Evolutionary conservation across 768 basidiomycete species (phyloP).

Genomic region (Tylopilus vinaceipallidus): DNA sequence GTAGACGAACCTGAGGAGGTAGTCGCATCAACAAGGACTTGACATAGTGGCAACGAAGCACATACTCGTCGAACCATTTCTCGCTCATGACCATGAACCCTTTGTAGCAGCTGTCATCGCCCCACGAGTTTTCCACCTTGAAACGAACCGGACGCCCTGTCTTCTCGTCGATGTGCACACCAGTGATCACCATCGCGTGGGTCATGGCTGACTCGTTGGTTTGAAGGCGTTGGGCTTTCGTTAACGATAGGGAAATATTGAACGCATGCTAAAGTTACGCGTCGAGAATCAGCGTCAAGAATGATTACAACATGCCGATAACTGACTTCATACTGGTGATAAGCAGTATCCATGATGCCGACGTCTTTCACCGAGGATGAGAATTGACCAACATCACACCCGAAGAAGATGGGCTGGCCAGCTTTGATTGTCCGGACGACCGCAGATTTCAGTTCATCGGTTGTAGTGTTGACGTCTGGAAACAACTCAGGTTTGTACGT

Average conservation of each 20-base stretch:
- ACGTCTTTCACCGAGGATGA: constrained; percentile 51
- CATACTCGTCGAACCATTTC: constrained; percentile 88
- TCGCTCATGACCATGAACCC: constrained; percentile 94
- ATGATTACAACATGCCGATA: background rate
- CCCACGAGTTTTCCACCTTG: constrained; percentile 98
- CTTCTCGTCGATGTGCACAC: constrained; percentile 76
- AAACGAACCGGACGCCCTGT: constrained; percentile 79
- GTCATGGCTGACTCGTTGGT: constrained; percentile 90
- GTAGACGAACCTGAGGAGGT: constrained; percentile 68
- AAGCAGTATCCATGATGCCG: constrained; percentile 85
- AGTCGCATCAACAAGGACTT: constrained; percentile 2
- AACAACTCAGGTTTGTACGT: background rate
- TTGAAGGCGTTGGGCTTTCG: constrained; percentile 82
- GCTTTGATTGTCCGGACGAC: constrained; percentile 87
- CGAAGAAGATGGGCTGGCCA: constrained; percentile 91
- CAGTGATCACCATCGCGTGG: constrained; percentile 86
- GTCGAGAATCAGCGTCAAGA: constrained; percentile 3
- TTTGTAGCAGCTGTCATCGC: constrained; percentile 68
- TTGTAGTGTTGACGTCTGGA: constrained; percentile 86
- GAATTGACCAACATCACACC: constrained; percentile 92
- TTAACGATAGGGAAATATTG: constrained; percentile 73
- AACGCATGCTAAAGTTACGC: constrained; percentile 61
- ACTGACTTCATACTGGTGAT: constrained; percentile 77
- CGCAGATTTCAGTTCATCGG: constrained; percentile 74
- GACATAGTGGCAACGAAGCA: constrained; percentile 11